A percentile compares a stretch with the other conserved stretches of the same genome.
Conservation (phyloP, 31 red algal genomes). For the Odonthalia washingtoniensis region DNA sequence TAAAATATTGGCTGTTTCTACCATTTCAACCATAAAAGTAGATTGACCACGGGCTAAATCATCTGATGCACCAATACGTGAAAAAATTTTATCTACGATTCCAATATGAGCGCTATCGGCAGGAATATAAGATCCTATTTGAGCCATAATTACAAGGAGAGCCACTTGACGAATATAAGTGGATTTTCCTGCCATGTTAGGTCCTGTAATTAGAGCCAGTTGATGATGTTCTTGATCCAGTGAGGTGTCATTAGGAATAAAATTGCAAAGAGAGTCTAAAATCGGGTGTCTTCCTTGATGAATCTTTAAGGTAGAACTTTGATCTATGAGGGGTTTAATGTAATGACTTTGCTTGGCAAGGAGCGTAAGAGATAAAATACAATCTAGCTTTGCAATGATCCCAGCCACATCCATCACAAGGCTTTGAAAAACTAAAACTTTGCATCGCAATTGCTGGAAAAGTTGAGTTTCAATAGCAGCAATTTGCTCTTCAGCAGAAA, state of each 20-base stretch:
- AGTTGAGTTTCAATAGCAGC: not conserved
- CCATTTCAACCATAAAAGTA: slow-evolving; percentile 97
- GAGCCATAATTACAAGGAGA: slow-evolving; percentile 76
- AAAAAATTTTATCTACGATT: slow-evolving; percentile 83
- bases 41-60: slow-evolving; percentile 85
- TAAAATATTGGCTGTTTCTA: slow-evolving; percentile 88
- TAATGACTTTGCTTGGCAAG: not conserved
- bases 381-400: not conserved
- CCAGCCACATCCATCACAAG: too few relatives aligned
- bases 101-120: slow-evolving; percentile 67
- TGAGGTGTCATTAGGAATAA: slow-evolving; percentile 14
- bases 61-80: slow-evolving; percentile 90
- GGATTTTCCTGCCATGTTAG: slow-evolving; percentile 90
- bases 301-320: not conserved
- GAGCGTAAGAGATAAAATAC: slow-evolving; percentile 49
- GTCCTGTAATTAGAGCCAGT: slow-evolving; percentile 36
- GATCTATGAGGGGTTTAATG: not conserved
- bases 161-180: slow-evolving; percentile 68
- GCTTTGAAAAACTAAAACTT: too few relatives aligned
- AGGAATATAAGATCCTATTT: slow-evolving; percentile 90
- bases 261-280: not conserved
- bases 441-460: not conserved
- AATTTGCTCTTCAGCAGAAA: not conserved
- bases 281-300: not conserved
- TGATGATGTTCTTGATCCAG: slow-evolving; percentile 9